phyloP scores from a whole-genome alignment of 345 rosid species.

The Conringia planisiliqua region DNA sequence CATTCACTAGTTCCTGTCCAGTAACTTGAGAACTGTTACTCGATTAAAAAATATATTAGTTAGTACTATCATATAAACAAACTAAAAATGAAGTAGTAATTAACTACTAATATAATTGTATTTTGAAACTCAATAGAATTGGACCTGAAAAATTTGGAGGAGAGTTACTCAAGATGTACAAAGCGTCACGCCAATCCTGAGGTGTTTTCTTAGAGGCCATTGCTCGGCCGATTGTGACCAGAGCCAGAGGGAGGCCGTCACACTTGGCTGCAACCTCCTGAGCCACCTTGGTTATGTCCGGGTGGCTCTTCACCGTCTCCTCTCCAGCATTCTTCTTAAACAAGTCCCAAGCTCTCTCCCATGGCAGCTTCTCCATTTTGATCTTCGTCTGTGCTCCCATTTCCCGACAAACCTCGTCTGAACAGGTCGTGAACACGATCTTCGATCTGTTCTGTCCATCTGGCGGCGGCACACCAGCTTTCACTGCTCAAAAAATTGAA shows the following conservation, averaged over 20 bases:
- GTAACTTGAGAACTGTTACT: constrained; percentile 34
- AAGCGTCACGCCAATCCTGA: constrained; percentile 37
- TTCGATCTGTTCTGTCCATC: constrained; percentile 33
- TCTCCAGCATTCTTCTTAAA: constrained; percentile 36
- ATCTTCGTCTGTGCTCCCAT: constrained; percentile 36
- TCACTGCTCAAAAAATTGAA: neutral
- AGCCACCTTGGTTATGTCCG: constrained; percentile 35
- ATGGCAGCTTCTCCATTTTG: constrained; percentile 29
- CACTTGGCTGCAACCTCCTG: constrained; percentile 34
- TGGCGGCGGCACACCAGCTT: constrained; percentile 30
- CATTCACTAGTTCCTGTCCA: constrained; percentile 29
- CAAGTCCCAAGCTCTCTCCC: constrained; percentile 38
- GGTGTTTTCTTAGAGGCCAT: constrained; percentile 37
- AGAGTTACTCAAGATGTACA: constrained; percentile 36
- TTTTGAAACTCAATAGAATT: neutral
- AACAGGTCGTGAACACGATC: constrained; percentile 36
- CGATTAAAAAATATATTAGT: neutral
- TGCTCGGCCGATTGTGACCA: constrained; percentile 37
- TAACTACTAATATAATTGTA: neutral
- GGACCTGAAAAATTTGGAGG: constrained; percentile 38
- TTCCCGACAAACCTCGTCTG: constrained; percentile 34
- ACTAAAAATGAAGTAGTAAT: neutral
- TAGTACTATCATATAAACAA: neutral
- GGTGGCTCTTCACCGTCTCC: constrained; percentile 29
- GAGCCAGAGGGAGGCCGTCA: constrained; percentile 34